These are phyloP conservation scores for Naganishia kalamii DNA, from an alignment of 768 basidiomycete species.

Conservation along the genomic window DNA sequence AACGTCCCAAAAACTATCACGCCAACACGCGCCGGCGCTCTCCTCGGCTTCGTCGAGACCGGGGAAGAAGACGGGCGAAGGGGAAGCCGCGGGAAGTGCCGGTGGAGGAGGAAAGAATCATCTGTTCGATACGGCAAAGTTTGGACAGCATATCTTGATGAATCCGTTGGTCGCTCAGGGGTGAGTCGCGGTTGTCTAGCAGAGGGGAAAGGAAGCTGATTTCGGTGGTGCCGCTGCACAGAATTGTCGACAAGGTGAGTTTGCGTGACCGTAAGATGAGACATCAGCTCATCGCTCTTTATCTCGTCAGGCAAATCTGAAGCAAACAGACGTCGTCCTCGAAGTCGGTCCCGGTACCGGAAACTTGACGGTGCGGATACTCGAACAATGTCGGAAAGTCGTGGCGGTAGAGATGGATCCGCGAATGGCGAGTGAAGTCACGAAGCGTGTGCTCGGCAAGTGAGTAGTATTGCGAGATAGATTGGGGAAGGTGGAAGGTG, in stretches of 20 bases:
- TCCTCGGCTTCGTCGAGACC: slow-evolving; percentile 35
- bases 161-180: slow-evolving; percentile 85
- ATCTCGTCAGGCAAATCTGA: slow-evolving; percentile 69
- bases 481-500: neutral
- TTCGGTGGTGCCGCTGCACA: slow-evolving; percentile 28
- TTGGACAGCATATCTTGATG: slow-evolving; percentile 96
- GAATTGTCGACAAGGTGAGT: slow-evolving; percentile 60
- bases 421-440: slow-evolving; percentile 94
- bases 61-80: slow-evolving; percentile 34
- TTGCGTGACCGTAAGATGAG: neutral
- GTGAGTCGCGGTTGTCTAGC: slow-evolving; percentile 49
- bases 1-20: slow-evolving; percentile 35
- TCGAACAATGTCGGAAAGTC: slow-evolving; percentile 86
- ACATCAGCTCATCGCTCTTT: no score
- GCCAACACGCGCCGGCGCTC: slow-evolving; percentile 23
- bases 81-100: slow-evolving; percentile 22
- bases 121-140: slow-evolving; percentile 73
- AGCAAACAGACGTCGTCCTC: slow-evolving; percentile 89
- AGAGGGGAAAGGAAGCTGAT: slow-evolving; percentile 1
- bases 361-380: slow-evolving; percentile 85
- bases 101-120: slow-evolving; percentile 41
- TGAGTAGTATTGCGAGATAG: slow-evolving; percentile 51
- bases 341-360: slow-evolving; percentile 98
- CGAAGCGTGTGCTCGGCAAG: slow-evolving; percentile 97
- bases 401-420: slow-evolving; percentile 91